Evolutionary conservation across 345 rosid species (phyloP).

Genomic region (Lepidium aucheri): DNA sequence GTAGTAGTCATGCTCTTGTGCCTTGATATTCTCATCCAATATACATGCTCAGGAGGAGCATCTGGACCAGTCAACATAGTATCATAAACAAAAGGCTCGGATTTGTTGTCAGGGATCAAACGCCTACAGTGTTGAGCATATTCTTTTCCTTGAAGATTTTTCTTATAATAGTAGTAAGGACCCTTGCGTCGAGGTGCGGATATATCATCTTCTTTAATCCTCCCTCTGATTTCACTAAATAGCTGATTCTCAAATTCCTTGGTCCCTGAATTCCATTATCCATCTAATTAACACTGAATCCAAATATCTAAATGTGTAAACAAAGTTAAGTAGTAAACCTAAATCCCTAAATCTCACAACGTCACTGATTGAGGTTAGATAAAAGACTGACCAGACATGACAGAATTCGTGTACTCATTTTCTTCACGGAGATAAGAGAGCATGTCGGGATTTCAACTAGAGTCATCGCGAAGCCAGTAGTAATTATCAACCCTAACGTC

Average conservation of each 20-base stretch:
- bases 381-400: conserved; percentile 48
- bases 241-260: conserved; percentile 58
- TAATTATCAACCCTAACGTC: conserved; percentile 71
- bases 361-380: background rate
- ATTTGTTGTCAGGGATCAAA: conserved; percentile 25
- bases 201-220: conserved; percentile 86
- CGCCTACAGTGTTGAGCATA: conserved; percentile 75
- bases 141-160: conserved; percentile 79
- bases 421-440: conserved; percentile 61
- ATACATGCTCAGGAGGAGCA: conserved; percentile 78
- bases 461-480: conserved; percentile 96
- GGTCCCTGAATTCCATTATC: conserved; percentile 36
- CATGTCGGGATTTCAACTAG: conserved; percentile 58
- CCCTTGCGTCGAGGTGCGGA: conserved; percentile 67
- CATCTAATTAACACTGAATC: background rate
- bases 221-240: conserved; percentile 60
- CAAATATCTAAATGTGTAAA: background rate
- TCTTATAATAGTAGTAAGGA: conserved; percentile 59
- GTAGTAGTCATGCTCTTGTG: conserved; percentile 50
- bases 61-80: conserved; percentile 61
- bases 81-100: conserved; percentile 57
- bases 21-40: conserved; percentile 82
- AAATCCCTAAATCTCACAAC: background rate
- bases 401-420: conserved; percentile 46
- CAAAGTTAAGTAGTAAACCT: background rate